Percentiles rank a stretch among this genome's conserved stretches.
These are phyloP conservation scores for Euphorbia lathyris DNA, from an alignment of 345 rosid species.

Conservation along the genomic window DNA sequence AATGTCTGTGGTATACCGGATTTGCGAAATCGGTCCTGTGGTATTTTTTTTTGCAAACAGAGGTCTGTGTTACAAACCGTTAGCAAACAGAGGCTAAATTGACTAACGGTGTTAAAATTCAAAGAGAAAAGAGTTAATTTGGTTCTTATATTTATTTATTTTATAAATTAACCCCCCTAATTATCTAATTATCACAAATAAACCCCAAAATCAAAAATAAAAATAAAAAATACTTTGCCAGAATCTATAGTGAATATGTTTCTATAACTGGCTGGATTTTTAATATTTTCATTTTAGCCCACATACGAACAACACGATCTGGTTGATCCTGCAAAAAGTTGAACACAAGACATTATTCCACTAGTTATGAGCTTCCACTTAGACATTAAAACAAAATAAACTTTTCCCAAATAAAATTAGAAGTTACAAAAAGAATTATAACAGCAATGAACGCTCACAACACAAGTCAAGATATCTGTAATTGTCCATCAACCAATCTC, in stretches of 20 bases:
- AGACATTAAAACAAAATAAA: not conserved
- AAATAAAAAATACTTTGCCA: too few relatives aligned
- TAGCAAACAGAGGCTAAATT: too few relatives aligned
- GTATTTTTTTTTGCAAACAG: too few relatives aligned
- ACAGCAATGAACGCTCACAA: not conserved
- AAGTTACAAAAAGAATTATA: not conserved
- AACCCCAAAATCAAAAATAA: too few relatives aligned
- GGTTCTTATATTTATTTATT: too few relatives aligned
- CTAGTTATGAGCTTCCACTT: not conserved
- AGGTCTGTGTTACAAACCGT: too few relatives aligned
- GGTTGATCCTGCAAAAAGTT: constrained; percentile 62
- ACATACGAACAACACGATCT: constrained; percentile 62
- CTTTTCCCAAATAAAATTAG: constrained; percentile 3
- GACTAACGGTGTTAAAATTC: too few relatives aligned
- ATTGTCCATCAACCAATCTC: not conserved
- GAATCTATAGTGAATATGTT: constrained; percentile 71
- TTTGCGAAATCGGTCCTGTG: too few relatives aligned
- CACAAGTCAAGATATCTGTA: not conserved
- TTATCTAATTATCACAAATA: too few relatives aligned
- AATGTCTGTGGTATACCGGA: too few relatives aligned
- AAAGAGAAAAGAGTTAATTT: too few relatives aligned
- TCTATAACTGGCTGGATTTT: constrained; percentile 51
- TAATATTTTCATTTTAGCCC: constrained; percentile 66
- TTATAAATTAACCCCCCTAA: too few relatives aligned
- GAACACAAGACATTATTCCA: constrained; percentile 7